phyloP scores from a whole-genome alignment of 2,329 filamentous ascomycete species.

The Aphanocladium album region DNA sequence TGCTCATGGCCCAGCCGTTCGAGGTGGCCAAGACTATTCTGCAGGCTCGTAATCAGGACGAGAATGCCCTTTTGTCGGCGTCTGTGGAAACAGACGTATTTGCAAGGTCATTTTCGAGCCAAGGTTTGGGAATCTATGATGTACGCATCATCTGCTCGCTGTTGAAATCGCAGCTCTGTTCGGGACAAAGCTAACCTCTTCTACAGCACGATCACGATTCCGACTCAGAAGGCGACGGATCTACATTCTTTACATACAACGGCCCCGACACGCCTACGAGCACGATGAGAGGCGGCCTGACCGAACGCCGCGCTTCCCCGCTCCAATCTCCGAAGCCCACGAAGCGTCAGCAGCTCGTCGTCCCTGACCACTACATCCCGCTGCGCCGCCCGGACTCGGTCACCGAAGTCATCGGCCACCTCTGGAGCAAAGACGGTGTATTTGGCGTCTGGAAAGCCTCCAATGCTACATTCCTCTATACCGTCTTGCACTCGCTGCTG shows the following conservation, averaged over 20 bases:
- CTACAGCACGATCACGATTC: slow-evolving; percentile 40
- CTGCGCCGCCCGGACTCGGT: slow-evolving; percentile 75
- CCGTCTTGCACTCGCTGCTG: slow-evolving; percentile 75
- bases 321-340: slow-evolving; percentile 19
- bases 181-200: not conserved
- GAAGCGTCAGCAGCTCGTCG: slow-evolving; percentile 30
- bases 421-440: slow-evolving; percentile 84
- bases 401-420: slow-evolving; percentile 76
- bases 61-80: slow-evolving; percentile 29
- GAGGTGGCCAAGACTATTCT: slow-evolving; percentile 93
- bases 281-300: slow-evolving; percentile 26
- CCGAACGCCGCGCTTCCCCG: slow-evolving; percentile 29
- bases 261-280: slow-evolving; percentile 50
- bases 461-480: slow-evolving; percentile 90
- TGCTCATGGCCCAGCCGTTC: slow-evolving; percentile 89
- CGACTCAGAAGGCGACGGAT: slow-evolving; percentile 71
- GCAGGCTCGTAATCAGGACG: slow-evolving; percentile 63
- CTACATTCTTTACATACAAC: slow-evolving; percentile 75
- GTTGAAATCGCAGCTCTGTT: not conserved
- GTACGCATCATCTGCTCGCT: too few relatives aligned
- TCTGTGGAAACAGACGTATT: slow-evolving; percentile 21
- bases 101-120: slow-evolving; percentile 27
- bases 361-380: slow-evolving; percentile 55
- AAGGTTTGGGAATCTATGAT: slow-evolving; percentile 31
- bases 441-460: slow-evolving; percentile 94